These are phyloP conservation scores for Ajuga chamaepitys DNA, from an alignment of 257 asterid species.

Conservation along the genomic window DNA sequence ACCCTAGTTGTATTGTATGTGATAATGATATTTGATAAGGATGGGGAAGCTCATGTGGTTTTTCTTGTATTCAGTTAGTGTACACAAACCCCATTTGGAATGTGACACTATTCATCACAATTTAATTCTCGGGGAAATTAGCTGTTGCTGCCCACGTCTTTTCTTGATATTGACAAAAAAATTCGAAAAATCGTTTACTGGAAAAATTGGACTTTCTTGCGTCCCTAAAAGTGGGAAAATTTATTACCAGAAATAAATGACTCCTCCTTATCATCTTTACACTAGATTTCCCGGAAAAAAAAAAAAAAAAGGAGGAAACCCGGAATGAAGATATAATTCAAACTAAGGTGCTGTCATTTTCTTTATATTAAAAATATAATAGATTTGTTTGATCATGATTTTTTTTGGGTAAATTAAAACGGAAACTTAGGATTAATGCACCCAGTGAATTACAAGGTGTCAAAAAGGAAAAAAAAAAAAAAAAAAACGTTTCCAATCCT, in stretches of 20 bases:
- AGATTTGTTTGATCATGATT: conserved; percentile 4
- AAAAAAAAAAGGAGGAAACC: not conserved
- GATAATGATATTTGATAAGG: conserved; percentile 36
- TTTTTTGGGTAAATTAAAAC: too few species aligned
- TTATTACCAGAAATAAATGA: conserved; percentile 5
- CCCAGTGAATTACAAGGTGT: not conserved
- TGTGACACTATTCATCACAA: not conserved
- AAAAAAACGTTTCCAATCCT: not conserved
- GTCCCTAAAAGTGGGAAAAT: conserved; percentile 9
- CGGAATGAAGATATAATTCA: conserved; percentile 22
- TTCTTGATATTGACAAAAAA: not conserved
- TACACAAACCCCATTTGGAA: conserved; percentile 27
- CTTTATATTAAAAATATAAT: too few species aligned
- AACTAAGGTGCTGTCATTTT: conserved; percentile 21
- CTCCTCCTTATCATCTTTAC: too few species aligned
- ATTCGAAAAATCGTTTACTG: not conserved
- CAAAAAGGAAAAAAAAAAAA: not conserved
- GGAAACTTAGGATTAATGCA: too few species aligned
- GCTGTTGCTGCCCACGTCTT: conserved; percentile 14
- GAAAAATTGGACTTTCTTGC: conserved; percentile 6
- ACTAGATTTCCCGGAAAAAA: not conserved
- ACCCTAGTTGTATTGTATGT: conserved; percentile 57
- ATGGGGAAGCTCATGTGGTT: conserved; percentile 31
- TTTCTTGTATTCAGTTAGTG: conserved; percentile 20
- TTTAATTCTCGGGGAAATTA: not conserved